Percentiles rank a stretch among this genome's conserved stretches.
Evolutionary conservation across 805 yeast species (phyloP).

Genomic region (Hanseniaspora taiwanica): DNA sequence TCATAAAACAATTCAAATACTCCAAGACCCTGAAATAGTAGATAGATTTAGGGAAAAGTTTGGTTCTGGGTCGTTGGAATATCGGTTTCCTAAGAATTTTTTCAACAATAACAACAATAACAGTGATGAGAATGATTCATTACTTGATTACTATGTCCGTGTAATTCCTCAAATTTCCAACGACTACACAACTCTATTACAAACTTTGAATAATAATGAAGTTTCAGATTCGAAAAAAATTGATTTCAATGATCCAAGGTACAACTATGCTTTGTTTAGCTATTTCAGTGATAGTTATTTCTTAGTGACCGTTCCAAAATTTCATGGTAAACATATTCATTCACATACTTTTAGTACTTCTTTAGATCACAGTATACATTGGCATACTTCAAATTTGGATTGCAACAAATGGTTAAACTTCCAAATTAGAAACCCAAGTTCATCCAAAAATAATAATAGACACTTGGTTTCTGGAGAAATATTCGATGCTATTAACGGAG

Average conservation of each 20-base stretch:
- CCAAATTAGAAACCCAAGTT: constrained; percentile 34
- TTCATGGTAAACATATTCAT: constrained; percentile 33
- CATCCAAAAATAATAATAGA: constrained; percentile 35
- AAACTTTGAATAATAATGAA: neutral
- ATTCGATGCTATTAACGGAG: constrained; percentile 32
- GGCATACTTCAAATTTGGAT: constrained; percentile 37
- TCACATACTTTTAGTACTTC: constrained; percentile 42
- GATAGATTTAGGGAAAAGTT: constrained; percentile 22
- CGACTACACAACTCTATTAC: neutral
- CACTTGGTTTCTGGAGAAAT: constrained; percentile 47
- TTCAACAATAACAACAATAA: constrained; percentile 13
- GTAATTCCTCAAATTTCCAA: constrained; percentile 10
- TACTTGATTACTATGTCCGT: constrained; percentile 17
- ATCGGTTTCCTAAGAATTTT: constrained; percentile 25
- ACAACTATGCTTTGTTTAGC: constrained; percentile 43
- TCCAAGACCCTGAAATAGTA: constrained; percentile 2
- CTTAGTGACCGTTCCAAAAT: constrained; percentile 38
- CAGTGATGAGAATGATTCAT: no score
- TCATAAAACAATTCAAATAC: constrained; percentile 5
- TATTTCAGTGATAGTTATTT: constrained; percentile 47
- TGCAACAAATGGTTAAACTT: constrained; percentile 40
- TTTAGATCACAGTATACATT: constrained; percentile 53
- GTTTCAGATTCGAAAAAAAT: no score
- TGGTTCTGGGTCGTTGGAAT: constrained; percentile 20
- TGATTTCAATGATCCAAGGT: constrained; percentile 20